Conservation (phyloP, 2,329 filamentous ascomycete species). For the Fusarium coffeatum region DNA sequence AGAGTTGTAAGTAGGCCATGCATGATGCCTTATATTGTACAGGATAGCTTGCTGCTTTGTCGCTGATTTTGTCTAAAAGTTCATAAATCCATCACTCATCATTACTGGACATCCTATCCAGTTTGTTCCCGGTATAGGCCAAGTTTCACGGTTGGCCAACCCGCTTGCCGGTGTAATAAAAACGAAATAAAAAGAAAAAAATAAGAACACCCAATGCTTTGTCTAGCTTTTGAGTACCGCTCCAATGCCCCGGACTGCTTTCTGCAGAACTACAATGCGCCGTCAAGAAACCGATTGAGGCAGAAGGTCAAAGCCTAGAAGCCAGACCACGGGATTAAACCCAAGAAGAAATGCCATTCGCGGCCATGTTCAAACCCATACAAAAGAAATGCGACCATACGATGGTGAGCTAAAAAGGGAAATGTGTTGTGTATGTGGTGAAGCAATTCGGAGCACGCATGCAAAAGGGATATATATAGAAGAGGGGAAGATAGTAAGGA, state of each 20-base stretch:
- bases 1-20: conserved; percentile 23
- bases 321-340: background rate
- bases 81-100: conserved; percentile 43
- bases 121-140: conserved; percentile 19
- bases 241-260: conserved; percentile 33
- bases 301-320: conserved; percentile 4
- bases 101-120: conserved; percentile 28
- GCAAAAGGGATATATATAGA: conserved; percentile 6
- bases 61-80: conserved; percentile 39
- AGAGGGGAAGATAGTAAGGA: conserved; percentile 1
- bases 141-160: conserved; percentile 4
- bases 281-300: conserved; percentile 16
- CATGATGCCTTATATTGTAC: conserved; percentile 30
- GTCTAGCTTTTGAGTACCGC: conserved; percentile 34
- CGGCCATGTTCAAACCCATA: conserved; percentile 17
- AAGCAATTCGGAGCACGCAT: conserved; percentile 1
- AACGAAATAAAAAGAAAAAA: background rate
- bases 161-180: background rate
- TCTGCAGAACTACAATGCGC: conserved; percentile 27
- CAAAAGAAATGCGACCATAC: conserved; percentile 26
- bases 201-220: conserved; percentile 28
- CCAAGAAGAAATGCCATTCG: conserved; percentile 5
- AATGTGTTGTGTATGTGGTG: conserved; percentile 8
- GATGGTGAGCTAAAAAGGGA: background rate
- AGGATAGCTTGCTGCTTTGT: conserved; percentile 33